Evolutionary conservation across 768 basidiomycete genomes (phyloP).

Genomic region (Sarcodon sp.): DNA sequence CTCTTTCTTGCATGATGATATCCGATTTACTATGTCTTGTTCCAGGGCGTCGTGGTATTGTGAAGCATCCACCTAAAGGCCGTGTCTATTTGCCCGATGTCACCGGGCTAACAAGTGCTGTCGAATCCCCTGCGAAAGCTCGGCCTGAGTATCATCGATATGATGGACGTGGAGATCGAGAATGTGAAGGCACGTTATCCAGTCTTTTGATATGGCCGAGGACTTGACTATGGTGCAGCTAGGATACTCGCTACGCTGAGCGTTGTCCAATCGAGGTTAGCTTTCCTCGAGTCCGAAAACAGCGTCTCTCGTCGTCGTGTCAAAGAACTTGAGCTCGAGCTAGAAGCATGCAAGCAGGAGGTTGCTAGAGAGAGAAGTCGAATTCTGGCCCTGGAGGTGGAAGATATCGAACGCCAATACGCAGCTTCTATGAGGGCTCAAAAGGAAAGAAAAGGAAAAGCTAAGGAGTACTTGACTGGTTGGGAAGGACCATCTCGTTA

Average conservation of each 20-base stretch:
- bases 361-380: conserved; percentile 57
- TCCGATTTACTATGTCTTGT: not conserved
- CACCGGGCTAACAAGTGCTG: conserved; percentile 70
- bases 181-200: conserved; percentile 28
- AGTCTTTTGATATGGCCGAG: not conserved
- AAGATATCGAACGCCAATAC: conserved; percentile 20
- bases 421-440: conserved; percentile 20
- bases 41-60: not conserved
- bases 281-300: conserved; percentile 72
- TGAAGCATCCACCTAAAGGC: conserved; percentile 3
- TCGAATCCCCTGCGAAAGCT: conserved; percentile 57
- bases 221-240: not conserved
- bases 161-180: conserved; percentile 30
- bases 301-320: conserved; percentile 70
- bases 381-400: conserved; percentile 38
- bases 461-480: conserved; percentile 16
- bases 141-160: conserved; percentile 38
- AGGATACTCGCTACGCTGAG: conserved; percentile 41
- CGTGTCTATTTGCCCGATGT: conserved; percentile 62
- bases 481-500: conserved; percentile 29
- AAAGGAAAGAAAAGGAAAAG: conserved; percentile 22
- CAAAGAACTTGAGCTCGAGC: conserved; percentile 76
- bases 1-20: not conserved
- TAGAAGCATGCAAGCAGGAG: conserved; percentile 76
- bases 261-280: conserved; percentile 52